phyloP scores from a whole-genome alignment of 2,329 filamentous ascomycete genomes.

The Fusarium ramigenum region DNA sequence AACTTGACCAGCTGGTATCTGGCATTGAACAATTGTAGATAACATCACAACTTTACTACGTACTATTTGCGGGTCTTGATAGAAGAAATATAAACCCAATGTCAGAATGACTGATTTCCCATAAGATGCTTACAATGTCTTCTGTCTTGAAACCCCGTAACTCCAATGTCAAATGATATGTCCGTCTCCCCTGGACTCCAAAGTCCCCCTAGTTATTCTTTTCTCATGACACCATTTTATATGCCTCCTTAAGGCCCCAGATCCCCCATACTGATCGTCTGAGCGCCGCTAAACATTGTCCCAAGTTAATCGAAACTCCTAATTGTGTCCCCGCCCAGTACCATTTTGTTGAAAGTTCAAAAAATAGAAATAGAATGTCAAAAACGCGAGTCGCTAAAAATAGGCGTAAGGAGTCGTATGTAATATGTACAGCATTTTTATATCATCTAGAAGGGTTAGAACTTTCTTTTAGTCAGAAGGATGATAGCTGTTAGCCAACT shows the following conservation, averaged over 20 bases:
- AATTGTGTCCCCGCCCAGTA: neutral
- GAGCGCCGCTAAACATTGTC: conserved; percentile 20
- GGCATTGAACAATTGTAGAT: conserved; percentile 68
- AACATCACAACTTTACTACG: neutral
- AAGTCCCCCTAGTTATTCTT: conserved; percentile 20
- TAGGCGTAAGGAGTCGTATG: neutral
- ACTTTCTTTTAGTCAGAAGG: neutral
- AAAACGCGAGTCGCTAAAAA: conserved; percentile 7
- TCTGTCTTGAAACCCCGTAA: conserved; percentile 4
- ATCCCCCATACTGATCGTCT: neutral
- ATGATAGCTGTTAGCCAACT: neutral
- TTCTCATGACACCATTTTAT: conserved; percentile 12
- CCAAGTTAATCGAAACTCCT: conserved; percentile 27
- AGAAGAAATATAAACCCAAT: conserved; percentile 1
- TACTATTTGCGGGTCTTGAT: neutral
- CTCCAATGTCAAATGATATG: conserved; percentile 28
- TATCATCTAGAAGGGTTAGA: neutral
- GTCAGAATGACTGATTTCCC: conserved; percentile 14
- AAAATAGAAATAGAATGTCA: conserved; percentile 11
- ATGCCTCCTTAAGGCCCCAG: conserved; percentile 6
- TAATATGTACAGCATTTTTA: neutral
- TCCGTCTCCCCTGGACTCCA: conserved; percentile 17
- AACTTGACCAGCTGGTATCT: conserved; percentile 62
- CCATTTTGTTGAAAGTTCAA: neutral
- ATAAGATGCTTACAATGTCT: conserved; percentile 21